Conservation (phyloP, 1,284 basidiomycete genomes). For the Ceratobasidium sp. region DNA sequence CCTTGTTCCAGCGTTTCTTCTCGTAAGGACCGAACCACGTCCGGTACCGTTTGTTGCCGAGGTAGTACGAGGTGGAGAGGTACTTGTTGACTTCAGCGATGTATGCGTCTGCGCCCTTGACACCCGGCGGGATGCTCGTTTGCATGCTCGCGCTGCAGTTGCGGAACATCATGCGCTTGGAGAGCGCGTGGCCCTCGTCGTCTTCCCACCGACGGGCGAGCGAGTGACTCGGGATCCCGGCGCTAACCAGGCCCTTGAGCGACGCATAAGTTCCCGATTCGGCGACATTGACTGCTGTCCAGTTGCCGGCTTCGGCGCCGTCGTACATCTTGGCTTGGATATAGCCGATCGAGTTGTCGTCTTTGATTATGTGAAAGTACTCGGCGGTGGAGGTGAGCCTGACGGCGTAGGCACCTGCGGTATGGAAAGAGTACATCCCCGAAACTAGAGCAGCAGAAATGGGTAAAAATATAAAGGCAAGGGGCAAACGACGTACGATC, state of each 20-base stretch:
- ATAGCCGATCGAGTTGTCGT: conserved; percentile 23
- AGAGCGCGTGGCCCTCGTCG: not conserved
- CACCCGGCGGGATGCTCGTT: not conserved
- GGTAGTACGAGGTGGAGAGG: conserved; percentile 14
- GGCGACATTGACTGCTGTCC: conserved; percentile 17
- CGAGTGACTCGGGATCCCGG: conserved; percentile 16
- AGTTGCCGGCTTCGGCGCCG: conserved; percentile 29
- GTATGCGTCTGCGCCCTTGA: conserved; percentile 31
- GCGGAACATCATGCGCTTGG: conserved; percentile 33
- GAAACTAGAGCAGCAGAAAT: conserved; percentile 27
- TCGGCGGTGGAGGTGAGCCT: conserved; percentile 23
- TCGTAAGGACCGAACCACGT: conserved; percentile 42
- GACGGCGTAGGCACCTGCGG: conserved; percentile 33
- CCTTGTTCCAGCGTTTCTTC: conserved; percentile 3
- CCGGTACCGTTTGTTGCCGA: conserved; percentile 31
- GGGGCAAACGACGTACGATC: conserved; percentile 27
- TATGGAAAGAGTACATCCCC: conserved; percentile 39
- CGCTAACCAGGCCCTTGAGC: conserved; percentile 12
- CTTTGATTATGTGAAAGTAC: conserved; percentile 31
- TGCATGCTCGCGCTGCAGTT: conserved; percentile 28
- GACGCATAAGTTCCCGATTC: conserved; percentile 23
- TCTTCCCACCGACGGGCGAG: conserved; percentile 25
- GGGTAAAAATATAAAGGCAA: no score
- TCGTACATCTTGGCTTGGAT: conserved; percentile 36
- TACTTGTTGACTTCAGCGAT: conserved; percentile 41